phyloP scores from a whole-genome alignment of 2,329 filamentous ascomycete species.

The Clarireedia hainanense region DNA sequence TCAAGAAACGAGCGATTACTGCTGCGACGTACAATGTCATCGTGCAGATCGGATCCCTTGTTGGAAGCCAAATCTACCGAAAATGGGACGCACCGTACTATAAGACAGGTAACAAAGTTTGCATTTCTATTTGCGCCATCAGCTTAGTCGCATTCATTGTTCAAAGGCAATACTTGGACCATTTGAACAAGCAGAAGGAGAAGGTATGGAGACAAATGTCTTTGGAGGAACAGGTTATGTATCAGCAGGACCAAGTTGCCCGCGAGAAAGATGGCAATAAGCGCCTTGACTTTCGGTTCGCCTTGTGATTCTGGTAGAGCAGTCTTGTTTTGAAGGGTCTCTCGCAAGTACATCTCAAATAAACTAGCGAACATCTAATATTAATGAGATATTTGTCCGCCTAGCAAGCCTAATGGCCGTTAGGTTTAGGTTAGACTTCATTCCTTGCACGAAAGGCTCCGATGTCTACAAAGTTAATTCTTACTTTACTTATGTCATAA shows the following conservation, averaged over 20 bases:
- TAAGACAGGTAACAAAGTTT: slow-evolving; percentile 43
- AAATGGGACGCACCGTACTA: slow-evolving; percentile 43
- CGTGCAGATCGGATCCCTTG: slow-evolving; percentile 35
- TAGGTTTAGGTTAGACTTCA: no score
- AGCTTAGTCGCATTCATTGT: slow-evolving; percentile 38
- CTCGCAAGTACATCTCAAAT: no score
- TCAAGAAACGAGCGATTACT: slow-evolving; percentile 53
- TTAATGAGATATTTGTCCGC: no score
- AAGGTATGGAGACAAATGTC: slow-evolving; percentile 39
- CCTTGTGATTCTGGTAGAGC: no score
- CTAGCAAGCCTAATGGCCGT: no score
- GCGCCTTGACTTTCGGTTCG: neutral
- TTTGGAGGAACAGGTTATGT: slow-evolving; percentile 35
- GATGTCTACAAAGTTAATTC: no score
- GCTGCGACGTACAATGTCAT: slow-evolving; percentile 54
- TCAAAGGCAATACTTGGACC: slow-evolving; percentile 39
- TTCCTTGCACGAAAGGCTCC: no score
- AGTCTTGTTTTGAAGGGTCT: no score
- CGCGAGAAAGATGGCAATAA: neutral
- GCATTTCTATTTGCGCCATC: slow-evolving; percentile 40
- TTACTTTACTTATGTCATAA: no score
- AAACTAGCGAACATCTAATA: no score
- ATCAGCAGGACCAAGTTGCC: slow-evolving; percentile 38
- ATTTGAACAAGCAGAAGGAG: slow-evolving; percentile 40
- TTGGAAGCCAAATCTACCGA: slow-evolving; percentile 31